Base-by-base conservation (phyloP, 2,329 filamentous ascomycete genomes). In the Alternaria tenuissima region DNA sequence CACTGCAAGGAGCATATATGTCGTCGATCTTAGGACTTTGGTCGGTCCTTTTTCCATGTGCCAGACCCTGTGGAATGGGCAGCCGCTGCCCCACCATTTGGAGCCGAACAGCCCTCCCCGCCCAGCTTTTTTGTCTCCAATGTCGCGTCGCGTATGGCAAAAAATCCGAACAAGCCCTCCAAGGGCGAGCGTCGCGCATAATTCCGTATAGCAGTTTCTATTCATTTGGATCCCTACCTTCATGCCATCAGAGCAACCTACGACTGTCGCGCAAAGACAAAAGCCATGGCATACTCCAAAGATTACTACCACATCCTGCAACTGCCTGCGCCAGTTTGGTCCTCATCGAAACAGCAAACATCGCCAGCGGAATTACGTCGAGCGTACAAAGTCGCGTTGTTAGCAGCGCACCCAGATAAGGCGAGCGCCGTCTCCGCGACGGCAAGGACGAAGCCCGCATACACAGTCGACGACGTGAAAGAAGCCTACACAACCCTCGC, bases 391-490 rank as follows among this genome's bases (percentile, higher is more conserved):
- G 81, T 79, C 48, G 84, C 86, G 7, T 79, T 89, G 24, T 79
- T 89, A 5, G 74, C 75, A 26, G 80, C 88, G 66, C 87, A 89
- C 70, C 87, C 87, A 0, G 87, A 89, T 76, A 88, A 87, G 72
- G 30, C 61, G 18, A 46, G 48, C 34, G 54, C 26, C 46, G 20
- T n/a, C 16, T 14, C 46, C 1, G 46, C 30, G 30, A 49, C 46
- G 12, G 16, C 46, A 47, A 30, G n/a, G 46, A 48, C 26, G 39
- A 42, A 18, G 16, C 14, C 20, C 26, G 30, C 16, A 7, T 80
- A 73, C 57, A 84, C 84, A 11, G 79, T 89, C 48, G 87, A 89
- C 70, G 80, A 86, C 47, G 87, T 89, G 28, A 85, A 84, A 18
- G 74, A 81, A n/a, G 87, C 87, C 4, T 88, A 87, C 72, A 82